Conservation (phyloP, 345 rosid genomes). For the Moricandia arvensis region DNA sequence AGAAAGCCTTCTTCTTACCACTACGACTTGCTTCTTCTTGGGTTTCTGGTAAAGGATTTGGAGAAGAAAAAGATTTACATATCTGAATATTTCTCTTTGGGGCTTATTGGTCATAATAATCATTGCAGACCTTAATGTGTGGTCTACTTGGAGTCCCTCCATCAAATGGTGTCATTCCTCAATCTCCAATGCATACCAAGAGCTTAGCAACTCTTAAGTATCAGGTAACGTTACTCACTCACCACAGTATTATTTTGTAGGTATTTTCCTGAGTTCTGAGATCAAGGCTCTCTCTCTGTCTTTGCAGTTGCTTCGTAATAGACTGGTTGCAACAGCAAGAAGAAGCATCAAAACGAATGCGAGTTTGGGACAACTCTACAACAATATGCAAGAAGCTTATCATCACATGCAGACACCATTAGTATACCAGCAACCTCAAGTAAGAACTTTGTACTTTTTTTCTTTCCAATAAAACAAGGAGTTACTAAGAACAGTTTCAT, state of each 20-base stretch:
- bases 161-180: background rate
- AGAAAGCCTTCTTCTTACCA: background rate
- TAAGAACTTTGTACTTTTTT: conserved; percentile 24
- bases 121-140: background rate
- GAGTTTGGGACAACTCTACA: conserved; percentile 77
- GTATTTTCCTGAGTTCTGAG: background rate
- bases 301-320: background rate
- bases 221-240: background rate
- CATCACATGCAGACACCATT: conserved; percentile 89
- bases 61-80: background rate
- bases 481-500: background rate
- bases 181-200: background rate
- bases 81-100: background rate
- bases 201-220: background rate
- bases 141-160: background rate
- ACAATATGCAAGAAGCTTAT: conserved; percentile 78
- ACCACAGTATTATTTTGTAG: background rate
- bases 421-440: conserved; percentile 55
- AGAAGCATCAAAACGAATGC: conserved; percentile 59
- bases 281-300: background rate
- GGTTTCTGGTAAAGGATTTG: background rate
- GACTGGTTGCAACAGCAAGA: background rate
- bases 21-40: background rate
- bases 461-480: background rate
- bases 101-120: background rate